phyloP scores from a whole-genome alignment of 2,329 filamentous ascomycete species.

The Simplicillium aogashimaense region DNA sequence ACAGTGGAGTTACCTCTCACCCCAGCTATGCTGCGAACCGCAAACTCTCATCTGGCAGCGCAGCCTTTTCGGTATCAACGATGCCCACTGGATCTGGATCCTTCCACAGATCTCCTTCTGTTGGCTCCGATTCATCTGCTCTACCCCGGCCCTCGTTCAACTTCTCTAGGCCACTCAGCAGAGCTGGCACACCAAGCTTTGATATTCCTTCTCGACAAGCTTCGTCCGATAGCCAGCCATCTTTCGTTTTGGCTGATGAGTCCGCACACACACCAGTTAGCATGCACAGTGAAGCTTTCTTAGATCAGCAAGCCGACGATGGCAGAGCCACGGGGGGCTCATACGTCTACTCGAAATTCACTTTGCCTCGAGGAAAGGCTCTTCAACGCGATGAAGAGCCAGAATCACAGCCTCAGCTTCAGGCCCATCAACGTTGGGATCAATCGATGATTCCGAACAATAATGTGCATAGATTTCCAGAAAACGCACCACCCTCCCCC shows the following conservation, averaged over 20 bases:
- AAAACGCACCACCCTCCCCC: conserved; percentile 48
- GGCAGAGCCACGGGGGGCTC: conserved; percentile 49
- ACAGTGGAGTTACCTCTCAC: conserved; percentile 41
- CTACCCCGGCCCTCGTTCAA: conserved; percentile 74
- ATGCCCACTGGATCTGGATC: conserved; percentile 50
- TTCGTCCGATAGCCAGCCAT: conserved; percentile 58
- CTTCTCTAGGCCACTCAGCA: conserved; percentile 84
- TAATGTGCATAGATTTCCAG: conserved; percentile 31
- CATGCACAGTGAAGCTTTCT: conserved; percentile 60
- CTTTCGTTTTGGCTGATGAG: conserved; percentile 54
- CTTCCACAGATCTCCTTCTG: conserved; percentile 70
- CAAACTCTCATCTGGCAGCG: conserved; percentile 66
- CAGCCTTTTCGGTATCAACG: conserved; percentile 30
- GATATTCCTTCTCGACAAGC: conserved; percentile 52
- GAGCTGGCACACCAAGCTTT: conserved; percentile 50
- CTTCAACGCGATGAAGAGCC: conserved; percentile 59
- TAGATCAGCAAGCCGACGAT: conserved; percentile 39
- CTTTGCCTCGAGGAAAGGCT: conserved; percentile 71
- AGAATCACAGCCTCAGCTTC: conserved; percentile 34
- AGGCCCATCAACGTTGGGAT: conserved; percentile 53
- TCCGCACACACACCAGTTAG: conserved; percentile 60
- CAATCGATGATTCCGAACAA: conserved; percentile 33
- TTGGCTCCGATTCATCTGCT: conserved; percentile 70
- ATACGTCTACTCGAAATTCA: conserved; percentile 80
- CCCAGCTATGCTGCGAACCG: conserved; percentile 53